Base-by-base conservation (phyloP, 2,329 filamentous ascomycete genomes). In the Exophiala spinifera region DNA sequence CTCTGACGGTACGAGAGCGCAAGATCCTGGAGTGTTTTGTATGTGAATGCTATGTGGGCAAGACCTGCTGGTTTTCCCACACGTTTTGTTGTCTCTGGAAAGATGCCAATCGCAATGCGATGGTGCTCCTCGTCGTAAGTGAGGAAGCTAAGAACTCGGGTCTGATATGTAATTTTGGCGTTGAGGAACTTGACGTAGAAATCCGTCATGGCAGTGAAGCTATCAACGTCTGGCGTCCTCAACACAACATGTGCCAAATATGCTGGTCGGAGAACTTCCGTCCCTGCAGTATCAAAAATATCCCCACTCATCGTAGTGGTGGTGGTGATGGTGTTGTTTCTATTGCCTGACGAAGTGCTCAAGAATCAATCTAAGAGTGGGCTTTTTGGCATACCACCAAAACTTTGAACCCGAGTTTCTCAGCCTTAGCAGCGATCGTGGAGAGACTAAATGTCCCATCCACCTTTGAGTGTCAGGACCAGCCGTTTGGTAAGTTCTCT, bases 101-200 rank as follows among this genome's bases (percentile, higher is more conserved):
- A 25, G 4, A 50, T 48, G 15, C 67, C 33, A 14, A 78, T 65
- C 14, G 72, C 75, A 25, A 78, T 65, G 31, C 76, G 75, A 61
- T 78, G 76, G 20, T 55, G 53, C 19, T 39, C 36, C 4, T 39
- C 36, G 36, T 39, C 36, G 36, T 39, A 39, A 11, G 36, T 39
- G 36, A 39, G 51, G 34, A 53, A 49, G 7, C 33, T 17, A 15
- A 53, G 19, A 10, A 42, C 14, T 2, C 20, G n/a, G 34, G 43
- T 53, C 4, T 6, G 19, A 19, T 43, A 25, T 3, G 23, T 19
- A 4, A 42, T 34, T 10, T 23, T 10, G n/a, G 11, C 51, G 2
- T 45, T 45, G 7, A 53, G 45, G 34, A 53, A 53, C 15, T 8
- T 19, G 2, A 2, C 28, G 44, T 48, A 53, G 37, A 25, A 49